Conservation (phyloP, 768 basidiomycete genomes). For the Phlegmacium glaucopus region DNA sequence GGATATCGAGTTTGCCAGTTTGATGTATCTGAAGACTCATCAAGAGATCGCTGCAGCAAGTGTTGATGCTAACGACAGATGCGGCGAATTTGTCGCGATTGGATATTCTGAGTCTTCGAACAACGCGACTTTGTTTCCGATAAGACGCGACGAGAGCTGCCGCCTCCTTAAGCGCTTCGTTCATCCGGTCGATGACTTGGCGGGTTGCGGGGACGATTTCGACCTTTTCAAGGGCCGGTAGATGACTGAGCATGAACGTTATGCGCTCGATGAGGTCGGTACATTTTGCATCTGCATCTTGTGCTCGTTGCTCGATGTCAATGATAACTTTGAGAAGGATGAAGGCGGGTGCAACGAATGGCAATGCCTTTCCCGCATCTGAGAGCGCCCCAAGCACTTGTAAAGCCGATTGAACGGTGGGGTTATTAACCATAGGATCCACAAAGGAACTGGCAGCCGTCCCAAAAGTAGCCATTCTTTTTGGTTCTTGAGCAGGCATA, state of each 20-base stretch:
- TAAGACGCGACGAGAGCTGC: conserved; percentile 37
- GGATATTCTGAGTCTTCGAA: conserved; percentile 33
- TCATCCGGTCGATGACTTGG: conserved; percentile 36
- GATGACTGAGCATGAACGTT: conserved; percentile 39
- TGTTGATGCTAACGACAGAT: conserved; percentile 29
- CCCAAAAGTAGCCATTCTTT: background rate
- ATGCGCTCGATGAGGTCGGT: conserved; percentile 38
- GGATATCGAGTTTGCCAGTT: conserved; percentile 31
- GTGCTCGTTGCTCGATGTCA: conserved; percentile 32
- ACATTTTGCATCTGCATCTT: conserved; percentile 38
- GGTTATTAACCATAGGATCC: conserved; percentile 16
- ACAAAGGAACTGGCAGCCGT: conserved; percentile 11
- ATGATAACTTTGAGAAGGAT: conserved; percentile 38
- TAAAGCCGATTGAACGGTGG: conserved; percentile 24
- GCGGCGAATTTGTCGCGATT: conserved; percentile 34
- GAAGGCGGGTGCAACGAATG: conserved; percentile 37
- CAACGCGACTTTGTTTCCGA: conserved; percentile 32
- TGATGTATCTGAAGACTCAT: conserved; percentile 42
- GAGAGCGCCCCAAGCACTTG: conserved; percentile 29
- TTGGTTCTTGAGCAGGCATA: background rate
- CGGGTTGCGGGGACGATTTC: conserved; percentile 30
- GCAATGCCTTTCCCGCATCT: conserved; percentile 33
- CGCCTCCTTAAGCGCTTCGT: conserved; percentile 33
- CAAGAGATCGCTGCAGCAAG: conserved; percentile 34
- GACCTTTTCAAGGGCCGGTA: conserved; percentile 30